A percentile compares a stretch with the other conserved stretches of the same genome.
Conservation (phyloP, 2,329 filamentous ascomycete genomes). For the Rutstroemia sydowiana region DNA sequence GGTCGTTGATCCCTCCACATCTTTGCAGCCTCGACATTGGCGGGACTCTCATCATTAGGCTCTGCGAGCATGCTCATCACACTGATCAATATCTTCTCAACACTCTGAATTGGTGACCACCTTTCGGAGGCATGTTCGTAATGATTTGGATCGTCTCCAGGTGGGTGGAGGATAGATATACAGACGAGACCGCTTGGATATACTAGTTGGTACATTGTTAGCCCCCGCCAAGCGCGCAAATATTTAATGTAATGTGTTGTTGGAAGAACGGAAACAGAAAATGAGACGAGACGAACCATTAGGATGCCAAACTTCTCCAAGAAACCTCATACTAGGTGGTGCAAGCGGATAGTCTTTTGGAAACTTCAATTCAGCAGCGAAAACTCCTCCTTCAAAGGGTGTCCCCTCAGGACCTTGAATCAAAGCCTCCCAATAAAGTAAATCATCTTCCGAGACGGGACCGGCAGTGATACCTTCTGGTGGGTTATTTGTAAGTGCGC, state of each 20-base stretch:
- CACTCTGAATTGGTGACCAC: constrained; percentile 94
- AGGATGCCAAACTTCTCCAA: constrained; percentile 91
- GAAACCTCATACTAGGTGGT: constrained; percentile 92
- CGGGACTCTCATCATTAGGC: constrained; percentile 93
- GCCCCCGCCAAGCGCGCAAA: background rate
- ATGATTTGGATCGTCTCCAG: constrained; percentile 95
- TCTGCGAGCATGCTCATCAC: constrained; percentile 99
- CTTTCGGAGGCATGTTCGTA: constrained; percentile 94
- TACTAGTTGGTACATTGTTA: constrained; percentile 44
- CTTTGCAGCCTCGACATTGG: constrained; percentile 92
- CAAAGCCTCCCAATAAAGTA: constrained; percentile 92
- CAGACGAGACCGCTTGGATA: constrained; percentile 89
- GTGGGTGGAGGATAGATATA: constrained; percentile 95
- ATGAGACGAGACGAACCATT: constrained; percentile 57
- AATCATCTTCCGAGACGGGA: constrained; percentile 86
- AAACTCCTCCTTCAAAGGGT: constrained; percentile 91
- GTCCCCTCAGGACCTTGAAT: constrained; percentile 95
- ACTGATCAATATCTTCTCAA: constrained; percentile 93
- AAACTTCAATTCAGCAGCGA: constrained; percentile 90
- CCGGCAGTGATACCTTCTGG: constrained; percentile 97
- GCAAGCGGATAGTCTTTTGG: constrained; percentile 95
- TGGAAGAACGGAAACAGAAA: no score
- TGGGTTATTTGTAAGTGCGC: constrained; percentile 83
- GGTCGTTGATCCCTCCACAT: constrained; percentile 83
- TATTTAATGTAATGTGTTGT: no score